Percentiles rank a stretch among this genome's conserved stretches.
Conservation (phyloP, 345 rosid genomes). For the Erodium maritimum region DNA sequence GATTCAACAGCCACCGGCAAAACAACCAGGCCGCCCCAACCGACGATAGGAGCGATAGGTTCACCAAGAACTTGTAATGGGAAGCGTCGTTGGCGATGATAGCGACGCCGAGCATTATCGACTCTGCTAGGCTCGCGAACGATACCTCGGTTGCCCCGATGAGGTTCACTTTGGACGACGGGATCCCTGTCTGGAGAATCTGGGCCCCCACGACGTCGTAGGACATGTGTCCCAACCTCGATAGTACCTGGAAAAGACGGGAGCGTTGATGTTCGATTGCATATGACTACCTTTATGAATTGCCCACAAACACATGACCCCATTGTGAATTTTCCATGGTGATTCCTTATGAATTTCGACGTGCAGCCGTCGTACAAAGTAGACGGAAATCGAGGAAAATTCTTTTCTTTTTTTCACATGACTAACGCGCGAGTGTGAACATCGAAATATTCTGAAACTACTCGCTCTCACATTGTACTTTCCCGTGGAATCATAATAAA, state of each 20-base stretch:
- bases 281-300: no score
- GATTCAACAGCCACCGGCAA: slow-evolving; percentile 72
- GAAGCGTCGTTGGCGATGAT: slow-evolving; percentile 75
- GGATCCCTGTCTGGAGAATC: slow-evolving; percentile 92
- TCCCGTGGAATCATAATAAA: no score
- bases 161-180: slow-evolving; percentile 85
- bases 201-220: slow-evolving; percentile 80
- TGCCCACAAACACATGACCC: no score
- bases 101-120: slow-evolving; percentile 76
- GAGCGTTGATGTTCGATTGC: no score
- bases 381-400: no score
- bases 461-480: no score
- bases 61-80: slow-evolving; percentile 62
- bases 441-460: no score
- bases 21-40: slow-evolving; percentile 81
- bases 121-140: slow-evolving; percentile 84
- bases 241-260: slow-evolving; percentile 74
- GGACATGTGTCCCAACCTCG: slow-evolving; percentile 94
- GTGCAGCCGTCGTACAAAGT: no score
- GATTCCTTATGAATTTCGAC: no score
- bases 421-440: no score
- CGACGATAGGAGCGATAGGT: slow-evolving; percentile 68
- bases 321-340: no score
- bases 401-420: no score
- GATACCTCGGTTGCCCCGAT: slow-evolving; percentile 83